phyloP scores from a whole-genome alignment of 164 flowering plant species.

The Tinospora cordifolia region DNA sequence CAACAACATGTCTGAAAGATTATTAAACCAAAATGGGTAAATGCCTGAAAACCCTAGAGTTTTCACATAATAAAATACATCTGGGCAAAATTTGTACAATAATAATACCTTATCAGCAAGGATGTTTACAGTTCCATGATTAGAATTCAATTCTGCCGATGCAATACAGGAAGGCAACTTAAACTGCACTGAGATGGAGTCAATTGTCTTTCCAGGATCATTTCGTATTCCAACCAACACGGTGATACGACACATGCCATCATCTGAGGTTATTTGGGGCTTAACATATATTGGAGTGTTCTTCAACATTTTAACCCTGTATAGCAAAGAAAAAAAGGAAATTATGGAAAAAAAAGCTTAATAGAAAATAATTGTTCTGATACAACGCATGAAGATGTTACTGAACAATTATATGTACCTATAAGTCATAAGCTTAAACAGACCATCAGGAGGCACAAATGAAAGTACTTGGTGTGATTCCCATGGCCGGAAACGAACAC shows the following conservation, averaged over 20 bases:
- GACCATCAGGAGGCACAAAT: slow-evolving; percentile 97
- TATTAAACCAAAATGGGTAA: slow-evolving; percentile 2
- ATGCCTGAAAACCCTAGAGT: neutral
- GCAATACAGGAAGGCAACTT: slow-evolving; percentile 68
- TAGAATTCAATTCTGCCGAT: slow-evolving; percentile 72
- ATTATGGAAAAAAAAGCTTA: neutral
- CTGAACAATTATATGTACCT: slow-evolving; percentile 37
- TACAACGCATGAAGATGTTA: neutral
- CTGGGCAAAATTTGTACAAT: neutral
- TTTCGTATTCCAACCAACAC: slow-evolving; percentile 75
- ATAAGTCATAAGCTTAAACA: slow-evolving; percentile 94
- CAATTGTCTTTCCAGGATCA: slow-evolving; percentile 86
- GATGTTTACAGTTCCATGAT: slow-evolving; percentile 83
- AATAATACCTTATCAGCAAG: slow-evolving; percentile 71
- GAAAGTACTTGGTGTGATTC: slow-evolving; percentile 86
- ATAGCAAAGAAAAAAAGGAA: neutral
- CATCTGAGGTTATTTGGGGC: slow-evolving; percentile 83
- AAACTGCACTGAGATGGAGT: slow-evolving; percentile 61
- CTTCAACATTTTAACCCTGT: slow-evolving; percentile 81
- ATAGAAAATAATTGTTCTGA: slow-evolving; percentile 1
- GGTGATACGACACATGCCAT: slow-evolving; percentile 68
- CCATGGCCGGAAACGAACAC: slow-evolving; percentile 96
- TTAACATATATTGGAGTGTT: slow-evolving; percentile 83
- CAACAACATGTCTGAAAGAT: slow-evolving; percentile 67
- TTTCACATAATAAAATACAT: neutral